Evolutionary conservation across 805 yeast genomes (phyloP), one percentile per base, ranked within the genome.

Genomic region (Myxozyma kluyveri): DNA sequence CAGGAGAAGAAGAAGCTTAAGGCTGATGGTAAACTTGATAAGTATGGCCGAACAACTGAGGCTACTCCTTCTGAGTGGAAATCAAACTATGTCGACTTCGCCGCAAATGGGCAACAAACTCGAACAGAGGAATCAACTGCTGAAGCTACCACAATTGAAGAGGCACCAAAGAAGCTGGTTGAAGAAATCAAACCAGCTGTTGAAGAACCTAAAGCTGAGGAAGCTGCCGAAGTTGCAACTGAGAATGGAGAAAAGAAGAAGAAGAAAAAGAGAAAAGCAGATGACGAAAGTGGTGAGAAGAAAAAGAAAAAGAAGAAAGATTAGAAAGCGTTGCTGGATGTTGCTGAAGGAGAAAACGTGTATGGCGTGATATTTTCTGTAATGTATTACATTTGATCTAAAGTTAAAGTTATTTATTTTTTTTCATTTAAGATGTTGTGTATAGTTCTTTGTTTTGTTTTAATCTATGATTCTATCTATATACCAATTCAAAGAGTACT

Each of bases 1-100:
- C 88, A 87, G 74, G 89, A 89, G 84, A 93, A 93, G 86, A 93
- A 93, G 80, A 96, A 91, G 78, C 77, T 93, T 79, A 91, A 90
- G 80, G 86, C 95, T 49, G 96, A 86, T 61, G 99, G 98, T 67
- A 91, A 93, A 75, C 82, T 93, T 68, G 99, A 93, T 78, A 88
- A 91, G 74, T 93, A 74, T 67, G 99, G 99, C 60, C 84, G 96
- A 76, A 78, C 76, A 59, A 93, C 89, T 68, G 99, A 93, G 73
- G 84, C 81, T 70, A 93, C 99, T 26, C 99, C 99, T 65, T 86
- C 81, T 42, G 77, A 81, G 37, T 93, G 99, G 99, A 89, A 88
- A 76, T 76, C 77, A 64, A 82, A 80, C 44, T 93, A 91, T 71
- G 86, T 84, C 62, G 76, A 72, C 38, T 53, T 52, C 9, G 32